phyloP scores from a whole-genome alignment of 2,329 filamentous ascomycete genomes.

The Fusarium xylarioides region DNA sequence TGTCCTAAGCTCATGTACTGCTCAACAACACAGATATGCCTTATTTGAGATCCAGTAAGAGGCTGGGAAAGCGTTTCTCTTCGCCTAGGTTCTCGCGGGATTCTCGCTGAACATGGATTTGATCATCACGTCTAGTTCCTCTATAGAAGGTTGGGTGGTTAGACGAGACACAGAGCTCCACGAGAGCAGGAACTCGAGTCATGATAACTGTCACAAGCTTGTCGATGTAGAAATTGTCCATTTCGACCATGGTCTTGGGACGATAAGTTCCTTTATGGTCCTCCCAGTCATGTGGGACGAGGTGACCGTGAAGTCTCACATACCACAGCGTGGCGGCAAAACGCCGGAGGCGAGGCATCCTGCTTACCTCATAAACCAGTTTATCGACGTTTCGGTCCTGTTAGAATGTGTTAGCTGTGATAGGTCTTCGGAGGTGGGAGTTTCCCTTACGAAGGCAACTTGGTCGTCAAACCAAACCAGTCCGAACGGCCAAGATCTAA shows the following conservation, averaged over 20 bases:
- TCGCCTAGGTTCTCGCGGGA: neutral
- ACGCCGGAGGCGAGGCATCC: neutral
- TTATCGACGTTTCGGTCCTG: neutral
- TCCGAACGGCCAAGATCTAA: neutral
- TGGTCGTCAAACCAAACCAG: neutral
- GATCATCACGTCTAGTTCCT: neutral
- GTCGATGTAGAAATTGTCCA: neutral
- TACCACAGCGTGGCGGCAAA: neutral
- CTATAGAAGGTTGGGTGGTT: neutral
- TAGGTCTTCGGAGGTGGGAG: rapidly evolving
- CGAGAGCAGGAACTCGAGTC: neutral
- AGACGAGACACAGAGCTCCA: neutral
- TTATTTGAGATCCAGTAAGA: neutral
- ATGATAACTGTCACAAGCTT: neutral
- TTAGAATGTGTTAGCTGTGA: neutral
- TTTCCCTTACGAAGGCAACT: neutral
- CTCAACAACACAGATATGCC: neutral
- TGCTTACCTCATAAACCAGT: rapidly evolving
- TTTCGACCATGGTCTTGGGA: too few species aligned
- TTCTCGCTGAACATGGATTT: neutral
- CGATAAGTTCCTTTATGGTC: neutral
- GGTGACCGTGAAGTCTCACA: neutral
- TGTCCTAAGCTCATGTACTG: rapidly evolving
- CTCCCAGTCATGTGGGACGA: neutral
- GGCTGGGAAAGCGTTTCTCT: neutral